Evolutionary conservation across 1,139 yeast genomes (phyloP), one percentile per base, ranked within the genome.

Genomic region (Kodamaea sp.): DNA sequence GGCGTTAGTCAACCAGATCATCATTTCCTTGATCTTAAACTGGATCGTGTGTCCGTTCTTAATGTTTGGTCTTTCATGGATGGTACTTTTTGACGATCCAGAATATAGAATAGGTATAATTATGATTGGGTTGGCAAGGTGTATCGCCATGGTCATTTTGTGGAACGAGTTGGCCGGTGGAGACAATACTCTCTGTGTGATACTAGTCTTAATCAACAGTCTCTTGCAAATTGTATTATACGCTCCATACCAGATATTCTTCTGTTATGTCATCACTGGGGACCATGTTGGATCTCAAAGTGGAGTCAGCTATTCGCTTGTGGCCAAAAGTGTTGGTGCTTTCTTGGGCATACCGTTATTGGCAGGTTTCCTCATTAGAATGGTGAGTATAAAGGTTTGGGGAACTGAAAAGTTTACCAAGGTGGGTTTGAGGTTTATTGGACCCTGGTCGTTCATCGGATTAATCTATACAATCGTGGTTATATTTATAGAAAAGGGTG

Each of bases 101-200:
- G 83, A 75, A 37, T 72, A 72, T 35, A 59, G 83, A 33, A 59
- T 59, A 22, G 83, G 84, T 1, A 61, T 78, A 5, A 75, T 78
- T 26, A 67, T 78, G 72, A 76, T 78, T 30, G 84, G 84, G 1
- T 46, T 74, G 27, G 83, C 82, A 3, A 53, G 84, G 38, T 78
- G 84, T 50, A 76, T 78, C 44, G 83, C 83, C 19, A 78, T 78
- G 83, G 82, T 78, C 1, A 55, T 78, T 30, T 53, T 78, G n/a
- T 78, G 83, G 84, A 78, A 74, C 47, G 70, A 73, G 15, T 60
- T 78, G 13, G 78, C 82, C 2, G 67, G 59, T 11, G 84, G 83
- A 4, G 79, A 76, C 46, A 55, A 57, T 31, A 64, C 65, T 23
- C 57, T 74, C 33, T 78, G 84, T 55, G 80, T 80, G 4, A 51